These are phyloP conservation scores for Monilinia fructicola DNA, from an alignment of 2,329 filamentous ascomycete species.

Conservation along the genomic window DNA sequence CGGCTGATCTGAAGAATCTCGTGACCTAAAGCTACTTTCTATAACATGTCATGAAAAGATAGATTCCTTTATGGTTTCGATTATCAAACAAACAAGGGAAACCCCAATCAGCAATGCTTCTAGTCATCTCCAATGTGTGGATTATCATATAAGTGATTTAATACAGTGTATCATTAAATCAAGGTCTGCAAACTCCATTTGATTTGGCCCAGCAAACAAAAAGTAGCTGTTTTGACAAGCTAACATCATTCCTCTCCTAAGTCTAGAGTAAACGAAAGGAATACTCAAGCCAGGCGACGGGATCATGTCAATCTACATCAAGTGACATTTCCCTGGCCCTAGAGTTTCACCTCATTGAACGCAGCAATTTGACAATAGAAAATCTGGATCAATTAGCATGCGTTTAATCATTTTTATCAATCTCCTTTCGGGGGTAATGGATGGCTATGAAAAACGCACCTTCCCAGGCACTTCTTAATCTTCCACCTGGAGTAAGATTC, in stretches of 20 bases:
- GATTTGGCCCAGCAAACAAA: neutral
- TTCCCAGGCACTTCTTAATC: rapidly evolving
- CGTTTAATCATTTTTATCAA: neutral
- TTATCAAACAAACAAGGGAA: neutral
- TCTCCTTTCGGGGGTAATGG: too few species aligned
- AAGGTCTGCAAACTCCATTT: neutral
- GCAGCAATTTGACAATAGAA: too few species aligned
- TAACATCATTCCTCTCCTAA: neutral
- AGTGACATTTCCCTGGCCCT: neutral
- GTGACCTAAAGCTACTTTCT: neutral
- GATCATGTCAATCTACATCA: too few species aligned
- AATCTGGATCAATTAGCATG: neutral
- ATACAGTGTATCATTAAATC: neutral
- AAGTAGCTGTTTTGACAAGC: neutral
- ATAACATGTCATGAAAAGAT: neutral
- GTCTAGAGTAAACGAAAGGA: neutral
- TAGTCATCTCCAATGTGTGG: neutral
- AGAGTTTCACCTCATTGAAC: neutral
- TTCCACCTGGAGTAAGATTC: neutral
- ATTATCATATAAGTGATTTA: neutral
- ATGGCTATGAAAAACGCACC: neutral
- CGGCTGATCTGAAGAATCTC: neutral
- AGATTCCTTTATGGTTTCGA: neutral
- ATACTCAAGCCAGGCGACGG: neutral
- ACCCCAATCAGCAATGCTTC: neutral